Evolutionary conservation across 805 yeast species (phyloP).

Genomic region (Candida peoriensis): DNA sequence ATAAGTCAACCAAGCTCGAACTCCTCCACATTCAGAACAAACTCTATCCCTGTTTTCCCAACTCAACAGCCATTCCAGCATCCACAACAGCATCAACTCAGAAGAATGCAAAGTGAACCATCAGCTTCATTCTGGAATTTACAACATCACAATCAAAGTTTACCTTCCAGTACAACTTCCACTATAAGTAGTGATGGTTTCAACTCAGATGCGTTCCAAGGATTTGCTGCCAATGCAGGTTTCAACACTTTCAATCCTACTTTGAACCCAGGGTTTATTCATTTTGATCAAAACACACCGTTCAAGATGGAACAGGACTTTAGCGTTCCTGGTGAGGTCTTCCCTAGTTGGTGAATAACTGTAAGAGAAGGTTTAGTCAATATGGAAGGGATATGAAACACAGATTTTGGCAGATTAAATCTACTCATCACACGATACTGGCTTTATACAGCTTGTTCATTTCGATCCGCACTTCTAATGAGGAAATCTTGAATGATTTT

Average conservation of each 20-base stretch:
- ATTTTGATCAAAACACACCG: slow-evolving; percentile 12
- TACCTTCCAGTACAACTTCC: slow-evolving; percentile 2
- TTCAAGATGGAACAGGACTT: slow-evolving; percentile 7
- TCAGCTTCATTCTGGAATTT: slow-evolving; percentile 2
- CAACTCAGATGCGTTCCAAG: slow-evolving; percentile 19
- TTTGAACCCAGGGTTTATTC: slow-evolving; percentile 16
- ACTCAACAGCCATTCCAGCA: slow-evolving; percentile 1
- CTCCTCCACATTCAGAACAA: no score
- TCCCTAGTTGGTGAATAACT: slow-evolving; percentile 16
- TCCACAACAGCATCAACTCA: slow-evolving; percentile 1
- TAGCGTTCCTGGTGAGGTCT: slow-evolving; percentile 7
- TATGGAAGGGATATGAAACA: background rate
- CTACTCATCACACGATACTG: no score
- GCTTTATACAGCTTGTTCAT: no score
- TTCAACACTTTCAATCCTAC: background rate
- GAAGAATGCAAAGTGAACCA: slow-evolving; percentile 6
- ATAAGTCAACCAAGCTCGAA: no score
- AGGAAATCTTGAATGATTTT: no score
- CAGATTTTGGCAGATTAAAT: no score
- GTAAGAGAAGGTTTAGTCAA: no score
- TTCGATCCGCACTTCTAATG: no score
- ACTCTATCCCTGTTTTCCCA: background rate
- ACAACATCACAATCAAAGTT: background rate
- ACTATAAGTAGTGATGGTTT: slow-evolving; percentile 10
- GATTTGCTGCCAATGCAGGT: slow-evolving; percentile 8